Base-by-base conservation (phyloP, 306 rosid genomes). In the Dalbergia cochinchinensis region DNA sequence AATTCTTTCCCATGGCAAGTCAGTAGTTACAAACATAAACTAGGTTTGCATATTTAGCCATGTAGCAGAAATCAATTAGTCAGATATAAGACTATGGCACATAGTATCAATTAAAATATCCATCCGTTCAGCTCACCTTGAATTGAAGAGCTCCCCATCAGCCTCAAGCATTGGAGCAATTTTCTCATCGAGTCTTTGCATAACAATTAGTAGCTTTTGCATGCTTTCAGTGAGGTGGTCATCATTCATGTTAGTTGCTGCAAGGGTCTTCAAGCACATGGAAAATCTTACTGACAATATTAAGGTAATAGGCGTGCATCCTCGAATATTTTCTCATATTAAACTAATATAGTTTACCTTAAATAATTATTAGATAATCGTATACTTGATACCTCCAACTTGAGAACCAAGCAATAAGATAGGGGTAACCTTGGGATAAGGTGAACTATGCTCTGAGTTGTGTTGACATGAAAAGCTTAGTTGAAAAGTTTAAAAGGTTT, bases 161-260 rank as follows among this genome's bases (percentile, higher is more conserved):
- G 92, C 88, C 75, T 95, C 94, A 16, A 93, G 91, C 98, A 91
- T 90, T 13, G 95, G 92, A 69, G 92, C 97, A 80, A 95, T 93
- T 85, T 93, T 93, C 62, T 88, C 83, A 57, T 95, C 99, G n/a
- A 95, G 94, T 75, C 98, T 90, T 83, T 88, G 97, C 99, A 95
- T 95, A 71, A 95, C 98, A 59, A 95, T 90, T 55, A 95, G 96
- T 44, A 95, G 90, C 91, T 87, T 95, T 83, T 95, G 97, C 97
- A 95, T 91, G 83, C 96, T 90, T 65, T 93, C 97, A 20, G 96
- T 89, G 71, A 95, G 98, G 57, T 93, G 94, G 58, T 93, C 92
- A 84, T 95, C 97, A 65, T 83, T 82, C 96, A 93, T 67, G 81
- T 89, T 88, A 74, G 99, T 93, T n/a, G 99, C 97, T 78, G 99